These are phyloP conservation scores for Nidula niveotomentosa DNA, from an alignment of 1,284 basidiomycete species.

Conservation along the genomic window DNA sequence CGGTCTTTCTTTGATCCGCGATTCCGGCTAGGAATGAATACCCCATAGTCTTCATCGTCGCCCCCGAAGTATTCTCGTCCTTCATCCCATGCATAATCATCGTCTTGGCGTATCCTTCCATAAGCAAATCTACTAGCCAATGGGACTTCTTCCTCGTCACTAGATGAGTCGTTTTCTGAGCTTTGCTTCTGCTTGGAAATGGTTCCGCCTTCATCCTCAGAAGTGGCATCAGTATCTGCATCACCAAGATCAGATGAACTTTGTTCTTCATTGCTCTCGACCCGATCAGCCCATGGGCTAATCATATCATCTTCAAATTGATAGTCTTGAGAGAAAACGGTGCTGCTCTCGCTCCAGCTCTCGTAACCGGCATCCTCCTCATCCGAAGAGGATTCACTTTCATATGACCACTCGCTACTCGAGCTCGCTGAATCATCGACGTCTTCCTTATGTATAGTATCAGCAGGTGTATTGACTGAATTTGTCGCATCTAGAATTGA, in stretches of 20 bases:
- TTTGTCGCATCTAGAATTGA: too few species aligned
- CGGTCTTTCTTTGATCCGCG: background rate
- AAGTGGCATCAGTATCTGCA: background rate
- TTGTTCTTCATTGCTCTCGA: background rate
- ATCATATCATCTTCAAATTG: conserved; percentile 15
- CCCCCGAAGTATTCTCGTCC: background rate
- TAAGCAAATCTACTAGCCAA: background rate
- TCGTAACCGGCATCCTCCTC: conserved; percentile 4
- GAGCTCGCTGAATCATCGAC: conserved; percentile 4
- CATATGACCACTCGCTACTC: conserved; percentile 15
- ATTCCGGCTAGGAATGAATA: conserved; percentile 3
- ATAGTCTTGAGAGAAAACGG: conserved; percentile 3
- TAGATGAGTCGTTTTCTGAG: too few species aligned
- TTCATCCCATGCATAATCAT: conserved; percentile 2
- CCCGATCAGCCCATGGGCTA: conserved; percentile 15
- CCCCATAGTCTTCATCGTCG: background rate
- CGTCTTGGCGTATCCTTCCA: background rate
- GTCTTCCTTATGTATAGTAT: background rate
- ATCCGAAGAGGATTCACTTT: background rate
- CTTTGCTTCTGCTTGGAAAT: too few species aligned
- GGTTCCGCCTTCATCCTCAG: conserved; percentile 1
- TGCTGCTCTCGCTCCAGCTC: conserved; percentile 20
- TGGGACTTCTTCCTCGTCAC: conserved; percentile 1
- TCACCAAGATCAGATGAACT: background rate
- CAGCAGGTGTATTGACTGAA: too few species aligned